phyloP scores from a whole-genome alignment of 225 moss, liverwort and hornwort species.

The Sphagnum contortum region DNA sequence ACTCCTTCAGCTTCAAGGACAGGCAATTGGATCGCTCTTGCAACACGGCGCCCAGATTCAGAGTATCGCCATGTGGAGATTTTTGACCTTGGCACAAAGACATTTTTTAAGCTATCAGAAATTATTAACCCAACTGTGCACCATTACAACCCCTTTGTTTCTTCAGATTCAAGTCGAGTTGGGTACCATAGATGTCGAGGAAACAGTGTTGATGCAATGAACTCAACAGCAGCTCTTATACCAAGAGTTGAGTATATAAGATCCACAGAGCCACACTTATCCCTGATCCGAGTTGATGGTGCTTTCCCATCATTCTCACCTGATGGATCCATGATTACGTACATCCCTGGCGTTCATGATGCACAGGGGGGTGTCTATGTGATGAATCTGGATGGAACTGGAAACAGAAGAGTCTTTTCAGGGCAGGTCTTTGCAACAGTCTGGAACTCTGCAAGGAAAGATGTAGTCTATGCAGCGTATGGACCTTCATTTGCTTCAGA shows the following conservation, averaged over 20 bases:
- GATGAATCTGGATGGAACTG: no score
- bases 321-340: no score
- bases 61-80: slow-evolving; percentile 26
- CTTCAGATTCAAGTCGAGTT: slow-evolving; percentile 14
- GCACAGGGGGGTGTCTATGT: no score
- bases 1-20: slow-evolving; percentile 34
- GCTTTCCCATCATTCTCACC: no score
- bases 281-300: no score
- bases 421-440: no score
- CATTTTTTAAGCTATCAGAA: slow-evolving; percentile 27
- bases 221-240: background rate
- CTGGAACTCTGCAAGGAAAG: no score
- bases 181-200: slow-evolving; percentile 44
- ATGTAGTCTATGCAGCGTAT: no score
- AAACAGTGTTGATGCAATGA: slow-evolving; percentile 1
- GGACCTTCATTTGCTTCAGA: no score
- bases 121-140: slow-evolving; percentile 9
- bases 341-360: no score
- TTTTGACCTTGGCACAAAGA: slow-evolving; percentile 14
- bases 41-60: slow-evolving; percentile 27
- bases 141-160: slow-evolving; percentile 35
- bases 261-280: background rate
- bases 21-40: slow-evolving; percentile 30
- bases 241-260: slow-evolving; percentile 10
- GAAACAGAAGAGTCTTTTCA: no score